Percentiles rank a stretch among this genome's conserved stretches.
phyloP scores from a whole-genome alignment of 116 monocot species.

The Dioscorea cayenensis region DNA sequence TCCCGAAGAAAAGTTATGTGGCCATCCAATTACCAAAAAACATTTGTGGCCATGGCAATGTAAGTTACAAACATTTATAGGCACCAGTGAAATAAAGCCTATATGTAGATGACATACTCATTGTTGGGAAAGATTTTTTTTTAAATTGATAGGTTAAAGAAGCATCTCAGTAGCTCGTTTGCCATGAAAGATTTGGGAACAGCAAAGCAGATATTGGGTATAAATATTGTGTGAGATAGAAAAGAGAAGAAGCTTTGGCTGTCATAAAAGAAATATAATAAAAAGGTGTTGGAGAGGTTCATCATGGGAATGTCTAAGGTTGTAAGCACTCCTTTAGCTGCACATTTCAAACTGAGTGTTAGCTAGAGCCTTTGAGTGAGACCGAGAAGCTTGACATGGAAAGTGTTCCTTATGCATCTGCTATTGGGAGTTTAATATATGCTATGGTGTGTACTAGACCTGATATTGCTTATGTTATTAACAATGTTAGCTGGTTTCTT shows the following conservation, averaged over 20 bases:
- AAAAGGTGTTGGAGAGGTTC: too few relatives aligned
- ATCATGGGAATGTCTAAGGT: not conserved
- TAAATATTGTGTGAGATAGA: too few relatives aligned
- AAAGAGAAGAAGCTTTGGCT: constrained; percentile 3
- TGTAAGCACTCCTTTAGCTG: not conserved
- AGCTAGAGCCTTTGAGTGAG: not conserved
- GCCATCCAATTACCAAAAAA: too few relatives aligned
- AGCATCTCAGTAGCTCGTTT: too few relatives aligned
- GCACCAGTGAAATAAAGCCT: too few relatives aligned
- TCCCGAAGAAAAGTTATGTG: too few relatives aligned
- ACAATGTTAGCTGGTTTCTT: not conserved
- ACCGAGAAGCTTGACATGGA: constrained; percentile 1
- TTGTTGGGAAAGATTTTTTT: not conserved
- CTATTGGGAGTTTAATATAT: not conserved
- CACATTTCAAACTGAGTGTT: not conserved
- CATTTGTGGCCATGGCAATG: too few relatives aligned
- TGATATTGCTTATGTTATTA: constrained; percentile 3
- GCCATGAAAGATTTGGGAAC: too few relatives aligned
- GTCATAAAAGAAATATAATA: not conserved
- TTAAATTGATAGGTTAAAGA: too few relatives aligned
- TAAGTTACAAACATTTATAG: too few relatives aligned
- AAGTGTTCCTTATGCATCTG: constrained; percentile 4
- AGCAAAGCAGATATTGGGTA: too few relatives aligned
- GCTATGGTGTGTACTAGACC: constrained; percentile 1
- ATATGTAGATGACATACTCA: too few relatives aligned